Base-by-base conservation (phyloP, 352 stramenopile genomes). In the Phytopythium delawarense region DNA sequence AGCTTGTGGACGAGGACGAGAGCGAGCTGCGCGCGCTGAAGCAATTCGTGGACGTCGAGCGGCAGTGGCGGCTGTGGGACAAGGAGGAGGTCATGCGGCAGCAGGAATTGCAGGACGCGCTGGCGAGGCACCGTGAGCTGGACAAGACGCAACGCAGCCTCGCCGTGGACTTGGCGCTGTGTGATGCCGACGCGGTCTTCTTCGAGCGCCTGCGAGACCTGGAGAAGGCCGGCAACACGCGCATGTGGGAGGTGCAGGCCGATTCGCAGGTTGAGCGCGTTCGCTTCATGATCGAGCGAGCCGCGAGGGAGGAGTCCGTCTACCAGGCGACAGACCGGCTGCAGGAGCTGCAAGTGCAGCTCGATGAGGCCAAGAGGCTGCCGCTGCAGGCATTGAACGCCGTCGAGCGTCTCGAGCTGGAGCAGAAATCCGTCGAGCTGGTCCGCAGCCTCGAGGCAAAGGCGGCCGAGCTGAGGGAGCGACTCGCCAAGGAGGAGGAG, bases 211-310 rank as follows among this genome's bases (percentile, higher is more conserved):
- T 93, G 12, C 57, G 59, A 23, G 63, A 72, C 28, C 62, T 77
- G 9, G 78, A 90, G 59, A 81, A 86, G 35, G 69, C 70, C 6
- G 25, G 71, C 1, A 78, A 88, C 57, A 72, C 74, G 1, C 61
- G 67, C 2, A 61, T 91, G 52, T 91, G 78, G 79, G 63, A 67
- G 12, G 57, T 78, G 2, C 82, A 91, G 68, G 76, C 76, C 13
- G 72, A 83, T 39, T 59, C 75, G 0, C 82, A 91, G 62, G 68
- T 88, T 15, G 76, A 84, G 23, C 65, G 79, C 16, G 76, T 75
- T 11, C 70, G 78, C 0, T 91, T 89, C 23, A 64, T 89, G 28
- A 64, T 91, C 2, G 82, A 91, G 58, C 82, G 82, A 13, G 78
- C 82, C 13, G 67, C 72, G 1, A 64, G 76, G 0, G 79, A 89